A percentile compares a stretch with the other conserved stretches of the same genome.
Evolutionary conservation across 225 moss, liverwort and hornwort genomes (phyloP).

Genomic region (Physcomitrellopsis africana): DNA sequence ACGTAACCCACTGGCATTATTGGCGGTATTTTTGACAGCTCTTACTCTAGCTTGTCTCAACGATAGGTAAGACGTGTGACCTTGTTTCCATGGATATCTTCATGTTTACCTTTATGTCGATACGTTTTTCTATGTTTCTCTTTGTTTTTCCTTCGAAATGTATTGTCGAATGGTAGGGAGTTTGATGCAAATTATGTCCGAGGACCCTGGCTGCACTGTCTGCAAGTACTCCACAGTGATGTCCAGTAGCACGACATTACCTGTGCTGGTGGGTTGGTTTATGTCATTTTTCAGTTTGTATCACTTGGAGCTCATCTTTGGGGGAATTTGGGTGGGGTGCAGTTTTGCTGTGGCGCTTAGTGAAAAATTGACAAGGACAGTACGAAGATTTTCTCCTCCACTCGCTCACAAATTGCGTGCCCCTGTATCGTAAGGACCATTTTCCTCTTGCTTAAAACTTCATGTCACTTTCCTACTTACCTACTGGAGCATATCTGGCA

Average conservation of each 20-base stretch:
- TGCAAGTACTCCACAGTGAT: not conserved
- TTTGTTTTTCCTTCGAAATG: conserved; percentile 17
- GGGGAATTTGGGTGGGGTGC: conserved; percentile 23
- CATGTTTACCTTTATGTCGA: not conserved
- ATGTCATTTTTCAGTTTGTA: not conserved
- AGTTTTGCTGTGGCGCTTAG: conserved; percentile 74
- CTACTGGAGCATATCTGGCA: conserved; percentile 18
- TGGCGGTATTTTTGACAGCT: conserved; percentile 66
- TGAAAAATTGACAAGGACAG: conserved; percentile 72
- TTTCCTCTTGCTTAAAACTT: not conserved
- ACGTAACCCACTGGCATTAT: conserved; percentile 69
- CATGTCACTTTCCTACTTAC: not conserved
- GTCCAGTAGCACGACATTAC: not conserved
- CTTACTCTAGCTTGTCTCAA: conserved; percentile 67
- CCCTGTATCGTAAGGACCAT: conserved; percentile 50
- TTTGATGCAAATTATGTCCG: not conserved
- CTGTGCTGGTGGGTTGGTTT: not conserved
- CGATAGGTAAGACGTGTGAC: conserved; percentile 52
- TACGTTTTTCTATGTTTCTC: too few relatives aligned
- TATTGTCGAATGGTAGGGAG: not conserved
- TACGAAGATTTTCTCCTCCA: conserved; percentile 70
- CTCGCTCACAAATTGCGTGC: conserved; percentile 72
- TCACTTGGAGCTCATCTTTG: conserved; percentile 15
- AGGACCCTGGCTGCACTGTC: not conserved
- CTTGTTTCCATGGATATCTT: too few relatives aligned